Percentiles rank a stretch among this genome's conserved stretches.
Conservation (phyloP, 306 rosid genomes). For the Senna siamea region DNA sequence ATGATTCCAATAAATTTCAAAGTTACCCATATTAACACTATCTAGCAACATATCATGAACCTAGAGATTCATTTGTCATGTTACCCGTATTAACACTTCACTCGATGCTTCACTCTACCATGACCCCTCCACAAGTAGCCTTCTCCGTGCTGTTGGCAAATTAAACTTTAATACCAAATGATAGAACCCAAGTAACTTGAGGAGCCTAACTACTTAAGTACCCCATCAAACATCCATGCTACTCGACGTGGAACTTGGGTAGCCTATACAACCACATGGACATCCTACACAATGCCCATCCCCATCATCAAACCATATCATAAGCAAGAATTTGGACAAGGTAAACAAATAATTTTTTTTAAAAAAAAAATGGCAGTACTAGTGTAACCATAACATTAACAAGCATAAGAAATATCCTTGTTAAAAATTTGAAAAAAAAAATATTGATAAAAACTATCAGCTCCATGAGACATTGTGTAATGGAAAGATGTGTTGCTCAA, state of each 20-base stretch:
- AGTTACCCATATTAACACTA: constrained; percentile 1
- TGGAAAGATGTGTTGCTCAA: constrained; percentile 22
- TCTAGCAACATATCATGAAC: constrained; percentile 12
- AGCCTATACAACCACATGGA: too few relatives aligned
- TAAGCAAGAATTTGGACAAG: background rate
- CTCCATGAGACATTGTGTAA: background rate
- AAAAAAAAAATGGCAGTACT: background rate
- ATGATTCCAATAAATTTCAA: constrained; percentile 12
- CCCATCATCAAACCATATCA: background rate
- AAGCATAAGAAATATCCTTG: background rate
- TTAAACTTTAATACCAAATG: too few relatives aligned
- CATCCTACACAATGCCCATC: too few relatives aligned
- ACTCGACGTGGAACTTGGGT: too few relatives aligned
- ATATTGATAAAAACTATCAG: background rate
- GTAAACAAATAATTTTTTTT: background rate
- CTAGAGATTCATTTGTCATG: constrained; percentile 1
- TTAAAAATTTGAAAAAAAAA: too few relatives aligned
- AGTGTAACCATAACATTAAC: background rate
- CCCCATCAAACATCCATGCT: too few relatives aligned
- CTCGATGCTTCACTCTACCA: too few relatives aligned
- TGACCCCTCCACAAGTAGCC: too few relatives aligned
- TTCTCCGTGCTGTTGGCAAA: too few relatives aligned
- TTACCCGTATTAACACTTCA: too few relatives aligned
- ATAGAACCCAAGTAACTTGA: too few relatives aligned
- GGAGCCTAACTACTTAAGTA: too few relatives aligned